Percentiles rank a stretch among this genome's conserved stretches.
Conservation (phyloP, 169 alveolate species). For the Cryptosporidium andersoni region DNA sequence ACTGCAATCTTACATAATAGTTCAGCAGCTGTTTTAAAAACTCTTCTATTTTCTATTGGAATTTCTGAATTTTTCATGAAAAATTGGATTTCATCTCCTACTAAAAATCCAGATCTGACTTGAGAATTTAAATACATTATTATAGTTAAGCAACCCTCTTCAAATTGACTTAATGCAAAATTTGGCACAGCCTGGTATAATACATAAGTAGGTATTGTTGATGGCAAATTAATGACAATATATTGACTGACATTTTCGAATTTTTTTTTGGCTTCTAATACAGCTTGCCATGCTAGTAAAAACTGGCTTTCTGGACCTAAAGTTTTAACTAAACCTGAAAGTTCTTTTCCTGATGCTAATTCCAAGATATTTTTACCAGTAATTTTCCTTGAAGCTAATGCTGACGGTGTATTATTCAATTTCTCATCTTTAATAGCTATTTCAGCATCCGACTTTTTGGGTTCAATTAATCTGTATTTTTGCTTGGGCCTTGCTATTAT, state of each 20-base stretch:
- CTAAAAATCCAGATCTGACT: slow-evolving; percentile 30
- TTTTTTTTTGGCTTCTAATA: slow-evolving; percentile 50
- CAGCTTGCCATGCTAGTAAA: slow-evolving; percentile 65
- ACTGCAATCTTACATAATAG: slow-evolving; percentile 44
- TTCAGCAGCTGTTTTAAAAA: slow-evolving; percentile 37
- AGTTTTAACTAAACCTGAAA: slow-evolving; percentile 20
- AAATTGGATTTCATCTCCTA: slow-evolving; percentile 41
- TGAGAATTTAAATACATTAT: slow-evolving; percentile 46
- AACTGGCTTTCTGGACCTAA: slow-evolving; percentile 58
- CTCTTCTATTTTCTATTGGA: slow-evolving; percentile 35
- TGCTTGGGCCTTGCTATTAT: slow-evolving; percentile 58
- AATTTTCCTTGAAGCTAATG: slow-evolving; percentile 29
- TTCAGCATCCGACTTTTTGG: not conserved
- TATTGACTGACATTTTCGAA: slow-evolving; percentile 51
- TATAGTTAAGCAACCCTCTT: slow-evolving; percentile 16
- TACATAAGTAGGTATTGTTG: slow-evolving; percentile 11
- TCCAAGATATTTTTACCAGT: slow-evolving; percentile 26
- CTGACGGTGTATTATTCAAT: too few species aligned
- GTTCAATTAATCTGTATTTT: not conserved
- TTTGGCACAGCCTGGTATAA: slow-evolving; percentile 32
- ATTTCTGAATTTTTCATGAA: slow-evolving; percentile 33
- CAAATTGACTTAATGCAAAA: slow-evolving; percentile 21
- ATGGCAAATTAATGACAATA: slow-evolving; percentile 6
- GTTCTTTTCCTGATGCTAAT: slow-evolving; percentile 11
- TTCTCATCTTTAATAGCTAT: too few species aligned